Conservation (phyloP, 2,329 filamentous ascomycete species). For the Cladorrhinum sp. region DNA sequence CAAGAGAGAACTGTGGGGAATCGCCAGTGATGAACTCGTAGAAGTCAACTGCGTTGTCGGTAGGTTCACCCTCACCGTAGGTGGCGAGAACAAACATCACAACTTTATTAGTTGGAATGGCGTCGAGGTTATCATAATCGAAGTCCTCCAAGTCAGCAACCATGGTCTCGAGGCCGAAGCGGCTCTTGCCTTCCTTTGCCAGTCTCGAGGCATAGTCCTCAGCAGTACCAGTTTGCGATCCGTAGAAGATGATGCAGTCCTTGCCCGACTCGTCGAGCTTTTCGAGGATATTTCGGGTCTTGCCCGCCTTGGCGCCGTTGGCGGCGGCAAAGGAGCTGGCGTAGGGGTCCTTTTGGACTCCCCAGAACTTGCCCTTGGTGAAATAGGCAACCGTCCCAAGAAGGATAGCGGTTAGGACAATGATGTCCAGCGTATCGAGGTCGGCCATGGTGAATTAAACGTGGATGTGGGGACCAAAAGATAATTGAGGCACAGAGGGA, state of each 20-base stretch:
- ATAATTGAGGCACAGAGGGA: background rate
- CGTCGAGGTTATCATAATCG: slow-evolving; percentile 91
- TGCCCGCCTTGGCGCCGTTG: slow-evolving; percentile 70
- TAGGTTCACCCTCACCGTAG: slow-evolving; percentile 97
- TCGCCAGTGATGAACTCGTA: slow-evolving; percentile 92
- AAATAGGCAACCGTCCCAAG: slow-evolving; percentile 91
- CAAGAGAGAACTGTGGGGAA: slow-evolving; percentile 75
- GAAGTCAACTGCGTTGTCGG: slow-evolving; percentile 98
- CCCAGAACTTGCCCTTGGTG: slow-evolving; percentile 96
- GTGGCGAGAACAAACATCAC: slow-evolving; percentile 95
- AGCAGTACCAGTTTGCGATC: slow-evolving; percentile 95
- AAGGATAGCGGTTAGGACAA: slow-evolving; percentile 83
- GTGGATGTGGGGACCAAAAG: background rate
- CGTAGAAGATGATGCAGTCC: slow-evolving; percentile 98
- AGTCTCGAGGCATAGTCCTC: slow-evolving; percentile 96
- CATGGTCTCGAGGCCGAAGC: slow-evolving; percentile 97
- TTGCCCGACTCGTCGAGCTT: slow-evolving; percentile 95
- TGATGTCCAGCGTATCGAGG: slow-evolving; percentile 90
- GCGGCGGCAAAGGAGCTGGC: slow-evolving; percentile 69
- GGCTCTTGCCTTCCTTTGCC: slow-evolving; percentile 94
- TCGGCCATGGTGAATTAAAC: slow-evolving; percentile 67
- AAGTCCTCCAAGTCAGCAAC: slow-evolving; percentile 97
- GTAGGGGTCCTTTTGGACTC: slow-evolving; percentile 82
- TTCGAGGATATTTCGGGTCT: slow-evolving; percentile 88
- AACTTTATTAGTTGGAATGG: slow-evolving; percentile 83